Percentiles rank a stretch among this genome's conserved stretches.
phyloP scores from a whole-genome alignment of 2,329 filamentous ascomycete genomes.

The Mariannaea elegans region DNA sequence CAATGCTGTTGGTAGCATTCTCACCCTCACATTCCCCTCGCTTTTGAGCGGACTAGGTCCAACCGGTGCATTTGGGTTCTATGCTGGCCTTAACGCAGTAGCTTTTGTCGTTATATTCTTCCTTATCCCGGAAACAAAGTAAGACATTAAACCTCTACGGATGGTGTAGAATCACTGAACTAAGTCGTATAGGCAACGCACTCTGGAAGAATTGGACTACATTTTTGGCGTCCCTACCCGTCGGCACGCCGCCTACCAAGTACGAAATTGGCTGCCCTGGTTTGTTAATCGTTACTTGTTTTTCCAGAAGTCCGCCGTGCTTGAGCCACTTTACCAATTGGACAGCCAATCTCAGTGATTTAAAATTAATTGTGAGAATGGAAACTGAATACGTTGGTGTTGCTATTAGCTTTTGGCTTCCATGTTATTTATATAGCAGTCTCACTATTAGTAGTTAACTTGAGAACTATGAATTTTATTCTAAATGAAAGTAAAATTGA shows the following conservation, averaged over 20 bases:
- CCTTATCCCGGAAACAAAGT: slow-evolving; percentile 64
- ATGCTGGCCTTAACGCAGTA: slow-evolving; percentile 66
- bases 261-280: slow-evolving; percentile 1
- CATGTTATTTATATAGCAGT: no score
- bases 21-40: slow-evolving; percentile 55
- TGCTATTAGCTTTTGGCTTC: no score
- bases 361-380: no score
- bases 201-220: slow-evolving; percentile 51
- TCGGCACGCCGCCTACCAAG: slow-evolving; percentile 4
- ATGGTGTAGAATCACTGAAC: not conserved
- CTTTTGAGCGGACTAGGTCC: slow-evolving; percentile 50
- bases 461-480: no score
- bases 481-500: no score
- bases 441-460: no score
- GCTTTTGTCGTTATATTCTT: slow-evolving; percentile 72
- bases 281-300: not conserved
- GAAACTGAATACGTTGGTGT: no score
- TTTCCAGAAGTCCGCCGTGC: not conserved
- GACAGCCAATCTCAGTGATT: no score
- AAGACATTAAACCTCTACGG: not conserved
- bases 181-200: slow-evolving; percentile 52
- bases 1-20: slow-evolving; percentile 39
- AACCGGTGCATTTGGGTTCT: slow-evolving; percentile 66
- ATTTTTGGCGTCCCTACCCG: slow-evolving; percentile 9
- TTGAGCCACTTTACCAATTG: not conserved